phyloP scores from a whole-genome alignment of 441 rosid species.

The Dalechampia spathulata region DNA sequence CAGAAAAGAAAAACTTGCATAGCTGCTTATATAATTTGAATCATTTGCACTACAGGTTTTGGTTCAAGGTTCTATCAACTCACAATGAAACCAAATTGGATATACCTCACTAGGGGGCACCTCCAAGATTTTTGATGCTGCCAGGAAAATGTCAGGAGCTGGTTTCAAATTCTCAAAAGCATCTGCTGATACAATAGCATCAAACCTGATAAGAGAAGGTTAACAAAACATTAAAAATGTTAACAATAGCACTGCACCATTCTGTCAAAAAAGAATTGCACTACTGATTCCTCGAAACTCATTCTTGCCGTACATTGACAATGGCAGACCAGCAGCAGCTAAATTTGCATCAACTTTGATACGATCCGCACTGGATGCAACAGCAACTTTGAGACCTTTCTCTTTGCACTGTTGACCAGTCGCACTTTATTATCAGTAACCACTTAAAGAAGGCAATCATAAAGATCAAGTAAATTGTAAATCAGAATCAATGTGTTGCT shows the following conservation, averaged over 20 bases:
- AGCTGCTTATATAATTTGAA: not conserved
- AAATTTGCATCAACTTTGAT: constrained; percentile 95
- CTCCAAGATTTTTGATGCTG: constrained; percentile 81
- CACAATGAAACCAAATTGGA: not conserved
- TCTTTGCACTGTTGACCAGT: constrained; percentile 61
- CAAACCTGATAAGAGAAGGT: constrained; percentile 57
- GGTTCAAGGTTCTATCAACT: not conserved
- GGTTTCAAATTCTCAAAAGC: constrained; percentile 96
- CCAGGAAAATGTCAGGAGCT: constrained; percentile 92
- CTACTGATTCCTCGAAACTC: too few relatives aligned
- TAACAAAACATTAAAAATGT: constrained; percentile 4
- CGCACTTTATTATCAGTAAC: constrained; percentile 10
- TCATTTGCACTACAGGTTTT: not conserved
- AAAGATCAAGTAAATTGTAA: constrained; percentile 3
- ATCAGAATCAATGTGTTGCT: not conserved
- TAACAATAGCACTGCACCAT: too few relatives aligned
- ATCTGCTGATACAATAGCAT: constrained; percentile 96
- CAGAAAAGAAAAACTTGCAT: not conserved
- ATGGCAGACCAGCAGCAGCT: constrained; percentile 74
- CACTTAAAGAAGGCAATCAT: constrained; percentile 4
- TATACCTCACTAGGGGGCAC: constrained; percentile 77
- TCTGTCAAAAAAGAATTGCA: too few relatives aligned
- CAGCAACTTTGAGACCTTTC: constrained; percentile 90
- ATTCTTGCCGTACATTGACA: constrained; percentile 41
- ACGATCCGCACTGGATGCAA: constrained; percentile 97